A percentile compares a stretch with the other conserved stretches of the same genome.
These are phyloP conservation scores for Prunus armeniaca DNA, from an alignment of 306 rosid genomes.

Conservation along the genomic window DNA sequence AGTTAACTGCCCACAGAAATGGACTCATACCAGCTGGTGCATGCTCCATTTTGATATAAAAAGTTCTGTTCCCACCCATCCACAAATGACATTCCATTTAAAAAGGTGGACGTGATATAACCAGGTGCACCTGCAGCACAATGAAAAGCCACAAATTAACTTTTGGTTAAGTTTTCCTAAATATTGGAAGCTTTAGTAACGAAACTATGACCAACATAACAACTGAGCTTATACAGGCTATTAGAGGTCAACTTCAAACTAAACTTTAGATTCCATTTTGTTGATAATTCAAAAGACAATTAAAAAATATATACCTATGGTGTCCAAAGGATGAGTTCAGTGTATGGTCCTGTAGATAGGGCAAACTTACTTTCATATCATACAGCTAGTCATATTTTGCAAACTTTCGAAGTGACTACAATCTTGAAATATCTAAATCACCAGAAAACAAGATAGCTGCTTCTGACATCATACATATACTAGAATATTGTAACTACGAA, in stretches of 20 bases:
- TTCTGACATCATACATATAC: neutral
- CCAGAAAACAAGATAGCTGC: neutral
- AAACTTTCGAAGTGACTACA: neutral
- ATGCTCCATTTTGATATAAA: constrained; percentile 96
- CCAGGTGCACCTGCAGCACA: constrained; percentile 91
- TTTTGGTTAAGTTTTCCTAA: neutral
- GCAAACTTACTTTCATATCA: neutral
- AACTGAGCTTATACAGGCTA: neutral
- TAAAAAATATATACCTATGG: neutral
- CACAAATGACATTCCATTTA: constrained; percentile 93
- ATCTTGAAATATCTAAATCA: neutral
- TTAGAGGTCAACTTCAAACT: neutral
- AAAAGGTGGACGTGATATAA: constrained; percentile 58
- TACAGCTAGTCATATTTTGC: neutral
- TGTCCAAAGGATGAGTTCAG: neutral
- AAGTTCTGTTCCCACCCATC: constrained; percentile 91
- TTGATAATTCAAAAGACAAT: neutral
- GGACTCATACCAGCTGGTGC: constrained; percentile 86
- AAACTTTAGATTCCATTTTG: neutral
- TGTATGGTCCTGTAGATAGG: neutral
- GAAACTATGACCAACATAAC: neutral
- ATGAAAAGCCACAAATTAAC: constrained; percentile 5
- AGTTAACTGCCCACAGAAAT: constrained; percentile 1
- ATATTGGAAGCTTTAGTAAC: neutral
- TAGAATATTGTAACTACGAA: neutral